Conservation (phyloP, 2,329 filamentous ascomycete species). For the Fusarium keratoplasticum region DNA sequence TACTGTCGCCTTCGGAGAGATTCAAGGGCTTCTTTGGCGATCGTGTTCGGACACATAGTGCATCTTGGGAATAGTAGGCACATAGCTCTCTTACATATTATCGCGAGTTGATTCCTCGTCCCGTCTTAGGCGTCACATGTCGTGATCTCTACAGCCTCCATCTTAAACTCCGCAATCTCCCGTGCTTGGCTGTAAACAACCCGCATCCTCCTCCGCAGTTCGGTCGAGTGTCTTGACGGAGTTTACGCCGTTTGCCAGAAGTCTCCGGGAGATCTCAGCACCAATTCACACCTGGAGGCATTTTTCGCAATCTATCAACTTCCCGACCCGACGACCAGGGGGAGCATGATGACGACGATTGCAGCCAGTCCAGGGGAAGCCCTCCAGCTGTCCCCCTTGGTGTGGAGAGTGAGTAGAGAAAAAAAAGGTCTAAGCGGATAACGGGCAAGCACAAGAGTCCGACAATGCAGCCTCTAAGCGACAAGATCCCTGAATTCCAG, state of each 20-base stretch:
- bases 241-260: not conserved
- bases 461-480: slow-evolving; percentile 30
- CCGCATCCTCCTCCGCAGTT: not conserved
- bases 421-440: slow-evolving; percentile 30
- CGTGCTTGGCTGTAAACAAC: not conserved
- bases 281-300: not conserved
- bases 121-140: not conserved
- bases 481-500: slow-evolving; percentile 16
- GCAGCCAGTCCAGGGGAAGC: slow-evolving; percentile 1
- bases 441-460: slow-evolving; percentile 26
- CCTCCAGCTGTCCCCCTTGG: not conserved
- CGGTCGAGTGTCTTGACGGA: not conserved
- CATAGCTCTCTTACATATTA: not conserved
- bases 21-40: not conserved
- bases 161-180: slow-evolving; percentile 2
- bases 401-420: not conserved
- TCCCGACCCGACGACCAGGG: slow-evolving; percentile 32
- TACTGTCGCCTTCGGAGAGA: not conserved
- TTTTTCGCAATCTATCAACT: slow-evolving; percentile 36
- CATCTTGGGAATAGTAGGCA: not conserved
- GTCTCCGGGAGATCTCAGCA: not conserved
- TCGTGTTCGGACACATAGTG: not conserved
- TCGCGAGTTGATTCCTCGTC: not conserved
- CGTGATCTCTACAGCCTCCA: not conserved
- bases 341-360: not conserved